These are phyloP conservation scores for Citrus trifoliata DNA, from an alignment of 345 rosid genomes.

Conservation along the genomic window DNA sequence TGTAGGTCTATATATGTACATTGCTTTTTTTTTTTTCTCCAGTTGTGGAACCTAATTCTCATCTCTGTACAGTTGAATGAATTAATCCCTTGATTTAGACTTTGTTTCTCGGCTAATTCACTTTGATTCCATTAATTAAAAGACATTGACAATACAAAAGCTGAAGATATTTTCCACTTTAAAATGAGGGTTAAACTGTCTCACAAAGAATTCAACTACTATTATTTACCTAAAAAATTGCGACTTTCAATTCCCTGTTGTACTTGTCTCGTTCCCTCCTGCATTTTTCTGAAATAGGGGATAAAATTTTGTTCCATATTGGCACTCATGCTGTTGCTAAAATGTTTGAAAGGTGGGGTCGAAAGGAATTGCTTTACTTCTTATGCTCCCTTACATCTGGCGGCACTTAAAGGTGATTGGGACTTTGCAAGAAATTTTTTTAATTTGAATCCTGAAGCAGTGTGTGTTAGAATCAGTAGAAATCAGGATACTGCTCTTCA, in stretches of 20 bases:
- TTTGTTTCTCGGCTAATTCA: neutral
- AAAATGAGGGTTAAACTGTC: neutral
- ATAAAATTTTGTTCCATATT: neutral
- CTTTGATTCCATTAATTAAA: neutral
- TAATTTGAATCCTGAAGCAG: slow-evolving; percentile 20
- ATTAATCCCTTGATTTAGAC: neutral
- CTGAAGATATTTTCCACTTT: neutral
- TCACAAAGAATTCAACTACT: neutral
- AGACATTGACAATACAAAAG: neutral
- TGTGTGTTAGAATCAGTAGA: slow-evolving; percentile 20
- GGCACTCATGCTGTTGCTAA: neutral
- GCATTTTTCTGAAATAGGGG: neutral
- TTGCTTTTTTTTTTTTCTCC: no score
- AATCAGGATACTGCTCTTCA: slow-evolving; percentile 37
- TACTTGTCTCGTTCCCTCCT: neutral
- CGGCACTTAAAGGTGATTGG: slow-evolving; percentile 46
- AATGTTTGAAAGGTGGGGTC: neutral
- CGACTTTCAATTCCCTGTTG: neutral
- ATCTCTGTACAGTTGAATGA: no score
- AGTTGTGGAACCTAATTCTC: no score
- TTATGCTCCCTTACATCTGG: slow-evolving; percentile 33
- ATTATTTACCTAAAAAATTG: neutral
- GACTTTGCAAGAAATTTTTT: slow-evolving; percentile 30
- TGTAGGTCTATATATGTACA: no score
- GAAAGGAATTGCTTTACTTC: neutral